A percentile compares a stretch with the other conserved stretches of the same genome.
These are phyloP conservation scores for Phytopythium vexans DNA, from an alignment of 352 stramenopile species.

Conservation along the genomic window DNA sequence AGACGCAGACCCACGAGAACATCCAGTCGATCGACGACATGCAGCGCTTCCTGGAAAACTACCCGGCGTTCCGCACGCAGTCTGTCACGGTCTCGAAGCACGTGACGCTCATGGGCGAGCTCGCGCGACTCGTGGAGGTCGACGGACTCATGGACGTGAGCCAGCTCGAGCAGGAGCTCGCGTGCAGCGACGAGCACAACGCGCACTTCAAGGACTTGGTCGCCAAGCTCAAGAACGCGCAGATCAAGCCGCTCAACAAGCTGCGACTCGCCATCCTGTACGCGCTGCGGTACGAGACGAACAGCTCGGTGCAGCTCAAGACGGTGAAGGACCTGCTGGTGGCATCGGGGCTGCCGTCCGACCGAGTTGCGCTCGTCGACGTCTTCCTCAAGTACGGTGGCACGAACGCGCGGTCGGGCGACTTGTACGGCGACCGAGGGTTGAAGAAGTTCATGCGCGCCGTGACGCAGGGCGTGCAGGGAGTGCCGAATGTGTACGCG, in stretches of 20 bases:
- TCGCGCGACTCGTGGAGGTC: conserved; percentile 96
- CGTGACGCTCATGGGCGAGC: conserved; percentile 97
- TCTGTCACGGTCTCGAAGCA: conserved; percentile 98
- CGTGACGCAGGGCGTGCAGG: conserved; percentile 94
- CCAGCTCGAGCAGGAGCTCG: conserved; percentile 94
- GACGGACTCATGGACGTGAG: conserved; percentile 98
- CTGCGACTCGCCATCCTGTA: conserved; percentile 98
- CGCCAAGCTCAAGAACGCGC: conserved; percentile 73
- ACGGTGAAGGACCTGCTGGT: conserved; percentile 69
- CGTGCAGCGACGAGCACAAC: conserved; percentile 84
- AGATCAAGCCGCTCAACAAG: conserved; percentile 96
- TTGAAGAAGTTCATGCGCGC: conserved; percentile 87
- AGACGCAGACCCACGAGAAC: conserved; percentile 83
- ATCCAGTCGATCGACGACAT: conserved; percentile 97
- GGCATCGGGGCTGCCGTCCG: conserved; percentile 32
- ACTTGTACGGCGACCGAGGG: conserved; percentile 80
- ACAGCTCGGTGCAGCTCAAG: conserved; percentile 79
- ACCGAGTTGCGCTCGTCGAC: conserved; percentile 62
- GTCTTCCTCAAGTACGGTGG: conserved; percentile 72
- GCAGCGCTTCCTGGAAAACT: conserved; percentile 98
- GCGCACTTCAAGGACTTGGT: conserved; percentile 81
- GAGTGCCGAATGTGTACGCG: conserved; percentile 97
- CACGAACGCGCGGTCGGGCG: conserved; percentile 51
- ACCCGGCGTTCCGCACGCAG: conserved; percentile 94
- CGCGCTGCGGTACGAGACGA: conserved; percentile 96